Conservation (phyloP, 1,284 basidiomycete genomes). For the Fomitiporia mediterranea region DNA sequence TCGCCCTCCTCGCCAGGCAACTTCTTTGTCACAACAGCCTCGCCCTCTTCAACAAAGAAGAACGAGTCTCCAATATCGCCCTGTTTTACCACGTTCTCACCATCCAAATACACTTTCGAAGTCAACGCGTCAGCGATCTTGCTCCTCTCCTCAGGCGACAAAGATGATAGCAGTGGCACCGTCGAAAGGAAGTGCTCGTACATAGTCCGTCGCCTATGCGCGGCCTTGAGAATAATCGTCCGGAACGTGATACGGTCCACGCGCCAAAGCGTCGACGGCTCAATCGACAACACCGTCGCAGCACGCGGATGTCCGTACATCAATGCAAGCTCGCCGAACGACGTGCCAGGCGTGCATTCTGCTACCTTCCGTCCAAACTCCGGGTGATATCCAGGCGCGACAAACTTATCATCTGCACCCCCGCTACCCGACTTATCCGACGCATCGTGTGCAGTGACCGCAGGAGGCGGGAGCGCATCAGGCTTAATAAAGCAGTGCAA, state of each 20-base stretch:
- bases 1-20: slow-evolving; percentile 57
- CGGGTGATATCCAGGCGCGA: slow-evolving; percentile 60
- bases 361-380: slow-evolving; percentile 80
- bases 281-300: slow-evolving; percentile 86
- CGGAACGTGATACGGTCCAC: slow-evolving; percentile 97
- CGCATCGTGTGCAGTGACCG: slow-evolving; percentile 47
- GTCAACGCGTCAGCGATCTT: slow-evolving; percentile 97
- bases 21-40: slow-evolving; percentile 82
- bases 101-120: slow-evolving; percentile 77
- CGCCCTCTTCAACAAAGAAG: slow-evolving; percentile 94
- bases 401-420: slow-evolving; percentile 47
- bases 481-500: slow-evolving; percentile 85
- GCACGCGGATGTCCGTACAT: slow-evolving; percentile 98
- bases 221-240: slow-evolving; percentile 90
- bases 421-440: slow-evolving; percentile 37
- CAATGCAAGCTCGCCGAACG: slow-evolving; percentile 94
- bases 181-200: slow-evolving; percentile 93
- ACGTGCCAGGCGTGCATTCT: slow-evolving; percentile 80
- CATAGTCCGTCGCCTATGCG: slow-evolving; percentile 86
- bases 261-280: slow-evolving; percentile 87
- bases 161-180: slow-evolving; percentile 84
- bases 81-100: slow-evolving; percentile 83
- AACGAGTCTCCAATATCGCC: slow-evolving; percentile 97
- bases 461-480: slow-evolving; percentile 56
- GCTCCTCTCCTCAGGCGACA: slow-evolving; percentile 85